Percentiles rank a stretch among this genome's conserved stretches.
phyloP scores from a whole-genome alignment of 2,329 filamentous ascomycete species.

The Exophiala sp. region DNA sequence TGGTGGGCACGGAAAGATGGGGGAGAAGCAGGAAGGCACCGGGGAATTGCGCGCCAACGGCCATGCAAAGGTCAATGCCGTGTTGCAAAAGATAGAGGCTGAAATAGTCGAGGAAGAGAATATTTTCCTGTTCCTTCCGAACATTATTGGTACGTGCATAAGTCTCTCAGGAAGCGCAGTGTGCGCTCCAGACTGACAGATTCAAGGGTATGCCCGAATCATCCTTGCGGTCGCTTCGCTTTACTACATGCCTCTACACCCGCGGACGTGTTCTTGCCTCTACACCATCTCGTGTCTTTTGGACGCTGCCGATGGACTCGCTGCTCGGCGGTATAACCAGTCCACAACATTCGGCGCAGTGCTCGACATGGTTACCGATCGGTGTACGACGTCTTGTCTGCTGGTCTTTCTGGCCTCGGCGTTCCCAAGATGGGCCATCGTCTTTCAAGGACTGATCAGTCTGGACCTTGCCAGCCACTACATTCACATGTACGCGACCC shows the following conservation, averaged over 20 bases:
- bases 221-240: slow-evolving; percentile 81
- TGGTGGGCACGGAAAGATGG: slow-evolving; percentile 8
- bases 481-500: slow-evolving; percentile 96
- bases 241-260: slow-evolving; percentile 96
- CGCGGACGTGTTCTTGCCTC: slow-evolving; percentile 40
- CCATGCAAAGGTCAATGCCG: slow-evolving; percentile 32
- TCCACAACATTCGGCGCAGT: slow-evolving; percentile 94
- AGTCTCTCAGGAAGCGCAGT: no score
- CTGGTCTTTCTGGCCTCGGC: slow-evolving; percentile 91
- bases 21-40: slow-evolving; percentile 13
- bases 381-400: slow-evolving; percentile 91
- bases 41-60: slow-evolving; percentile 27
- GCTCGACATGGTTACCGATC: slow-evolving; percentile 97
- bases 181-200: not conserved
- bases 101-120: slow-evolving; percentile 54
- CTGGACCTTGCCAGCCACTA: slow-evolving; percentile 95
- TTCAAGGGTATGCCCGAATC: slow-evolving; percentile 68
- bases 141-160: slow-evolving; percentile 63
- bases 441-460: slow-evolving; percentile 90
- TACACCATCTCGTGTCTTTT: slow-evolving; percentile 94
- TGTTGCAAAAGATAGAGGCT: slow-evolving; percentile 31
- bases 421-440: slow-evolving; percentile 85
- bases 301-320: slow-evolving; percentile 89
- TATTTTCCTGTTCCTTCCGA: slow-evolving; percentile 75
- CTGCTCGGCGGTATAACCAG: slow-evolving; percentile 81